Base-by-base conservation (phyloP, 164 flowering plant genomes). In the Aristolochia californica region DNA sequence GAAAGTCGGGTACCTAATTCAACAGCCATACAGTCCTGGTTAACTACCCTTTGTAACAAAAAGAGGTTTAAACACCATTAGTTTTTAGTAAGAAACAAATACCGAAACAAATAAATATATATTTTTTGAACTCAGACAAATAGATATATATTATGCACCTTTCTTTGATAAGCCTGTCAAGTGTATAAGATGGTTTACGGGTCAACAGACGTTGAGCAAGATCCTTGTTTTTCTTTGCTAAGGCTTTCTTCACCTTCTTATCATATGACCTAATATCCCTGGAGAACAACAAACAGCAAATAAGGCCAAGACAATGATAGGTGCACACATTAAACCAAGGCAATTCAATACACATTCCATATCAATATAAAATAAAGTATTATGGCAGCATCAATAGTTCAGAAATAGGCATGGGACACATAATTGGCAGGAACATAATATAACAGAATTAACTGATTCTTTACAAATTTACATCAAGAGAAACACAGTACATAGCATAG, bases 211-310 rank as follows among this genome's bases (percentile, higher is more conserved):
- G 76, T 20, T 67, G 50, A 1, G 83, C 94, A 21, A 71, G 83
- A 53, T 75, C 80, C 61, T 55, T 68, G 48, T 93, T 84, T 74
- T 79, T 81, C 77, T 93, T 87, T 8, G 91, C 75, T 60, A 58
- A 18, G 13, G 95, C 91, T 64, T 85, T 93, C 58, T 70, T 77
- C 13, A 89, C 72, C 75, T 89, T 93, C 78, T 68, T 85, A 12
- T 76, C 79, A 57, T 87, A 75, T 1, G 82, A 77, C 71, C 75
- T 73, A 16, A 75, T 78, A 5, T 79, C 88, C 64, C 98, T 64
- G 53, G 5, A 64, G 30, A 0, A 30, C 56, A 54, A 12, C 18
- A 12, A 54, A 30, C 13, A 27, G 17, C 25, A 53, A 23, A 54
- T 14, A 16, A 54, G 3, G 2, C 20, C 16, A 54, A n/a, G n/a